A percentile compares a stretch with the other conserved stretches of the same genome.
These are phyloP conservation scores for Citrullus mucosospermus DNA, from an alignment of 306 rosid genomes.

Conservation along the genomic window DNA sequence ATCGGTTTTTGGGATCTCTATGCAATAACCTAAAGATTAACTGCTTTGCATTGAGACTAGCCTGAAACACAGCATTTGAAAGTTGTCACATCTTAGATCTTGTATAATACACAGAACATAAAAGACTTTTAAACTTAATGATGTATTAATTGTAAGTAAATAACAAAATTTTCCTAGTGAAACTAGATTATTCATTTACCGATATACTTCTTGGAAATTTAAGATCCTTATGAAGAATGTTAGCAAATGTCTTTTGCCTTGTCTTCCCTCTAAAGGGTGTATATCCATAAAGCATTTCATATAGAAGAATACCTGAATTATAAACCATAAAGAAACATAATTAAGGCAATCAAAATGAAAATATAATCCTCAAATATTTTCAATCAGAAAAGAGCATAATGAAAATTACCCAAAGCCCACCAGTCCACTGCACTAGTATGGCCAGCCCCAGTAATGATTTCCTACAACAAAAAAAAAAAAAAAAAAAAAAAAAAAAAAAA, in stretches of 20 bases:
- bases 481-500: no score
- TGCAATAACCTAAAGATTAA: conserved; percentile 65
- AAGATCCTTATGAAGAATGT: conserved; percentile 92
- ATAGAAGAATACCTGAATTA: conserved; percentile 47
- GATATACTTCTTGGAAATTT: conserved; percentile 70
- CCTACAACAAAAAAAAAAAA: conserved; percentile 21
- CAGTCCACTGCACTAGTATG: conserved; percentile 98
- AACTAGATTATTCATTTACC: conserved; percentile 21
- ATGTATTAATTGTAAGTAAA: background rate
- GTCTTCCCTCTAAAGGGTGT: conserved; percentile 93
- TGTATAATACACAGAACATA: background rate
- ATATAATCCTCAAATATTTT: background rate
- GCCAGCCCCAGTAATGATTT: conserved; percentile 88
- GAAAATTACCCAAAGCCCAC: conserved; percentile 91
- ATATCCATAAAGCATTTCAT: conserved; percentile 86
- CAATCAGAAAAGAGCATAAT: background rate
- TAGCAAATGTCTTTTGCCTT: conserved; percentile 83
- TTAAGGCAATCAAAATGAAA: background rate
- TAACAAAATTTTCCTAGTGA: background rate
- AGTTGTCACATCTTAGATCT: background rate
- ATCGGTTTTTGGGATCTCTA: conserved; percentile 69
- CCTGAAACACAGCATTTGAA: conserved; percentile 32
- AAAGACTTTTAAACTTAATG: background rate
- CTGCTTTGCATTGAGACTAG: conserved; percentile 61
- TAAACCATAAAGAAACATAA: background rate